Evolutionary conservation across 169 alveolate genomes (phyloP).

Genomic region (Perkinsus olseni): DNA sequence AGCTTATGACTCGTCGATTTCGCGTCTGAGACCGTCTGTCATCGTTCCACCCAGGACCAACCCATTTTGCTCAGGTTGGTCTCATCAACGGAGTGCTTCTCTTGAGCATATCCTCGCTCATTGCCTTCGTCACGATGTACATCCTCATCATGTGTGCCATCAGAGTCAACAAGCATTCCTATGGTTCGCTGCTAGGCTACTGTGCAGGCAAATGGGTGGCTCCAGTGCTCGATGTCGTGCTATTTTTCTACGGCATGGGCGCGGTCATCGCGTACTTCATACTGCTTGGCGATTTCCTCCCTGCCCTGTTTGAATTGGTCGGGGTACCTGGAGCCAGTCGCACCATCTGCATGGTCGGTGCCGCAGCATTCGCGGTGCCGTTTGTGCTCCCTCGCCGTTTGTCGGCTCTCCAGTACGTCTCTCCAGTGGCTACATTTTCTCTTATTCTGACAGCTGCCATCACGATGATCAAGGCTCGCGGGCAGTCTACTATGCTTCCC

Average conservation of each 20-base stretch:
- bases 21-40: too few relatives aligned
- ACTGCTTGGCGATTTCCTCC: background rate
- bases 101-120: background rate
- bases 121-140: background rate
- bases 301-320: background rate
- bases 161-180: background rate
- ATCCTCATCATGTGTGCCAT: background rate
- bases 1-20: too few relatives aligned
- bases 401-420: background rate
- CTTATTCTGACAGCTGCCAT: background rate
- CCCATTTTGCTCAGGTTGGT: background rate
- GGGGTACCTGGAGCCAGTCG: background rate
- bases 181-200: background rate
- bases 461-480: background rate
- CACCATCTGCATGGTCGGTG: background rate
- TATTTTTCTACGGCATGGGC: background rate
- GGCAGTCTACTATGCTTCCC: background rate
- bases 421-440: background rate
- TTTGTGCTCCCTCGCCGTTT: background rate
- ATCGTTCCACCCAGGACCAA: too few relatives aligned
- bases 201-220: background rate
- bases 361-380: background rate
- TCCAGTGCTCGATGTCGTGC: background rate
- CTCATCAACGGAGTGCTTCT: background rate
- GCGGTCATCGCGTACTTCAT: background rate